These are phyloP conservation scores for Cercospora beticola DNA, from an alignment of 2,329 filamentous ascomycete genomes.

Conservation along the genomic window DNA sequence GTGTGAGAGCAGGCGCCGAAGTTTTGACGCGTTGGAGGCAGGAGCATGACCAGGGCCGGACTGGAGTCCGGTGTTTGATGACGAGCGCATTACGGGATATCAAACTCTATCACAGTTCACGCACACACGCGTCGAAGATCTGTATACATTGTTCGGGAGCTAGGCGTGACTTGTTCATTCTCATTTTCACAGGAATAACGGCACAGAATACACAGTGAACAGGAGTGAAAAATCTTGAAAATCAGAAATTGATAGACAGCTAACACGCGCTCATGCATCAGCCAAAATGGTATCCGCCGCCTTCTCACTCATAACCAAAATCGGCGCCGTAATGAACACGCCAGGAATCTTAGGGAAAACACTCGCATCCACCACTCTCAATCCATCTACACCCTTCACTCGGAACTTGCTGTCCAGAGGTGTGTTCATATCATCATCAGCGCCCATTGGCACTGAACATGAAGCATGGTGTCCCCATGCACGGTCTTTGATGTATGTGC, in stretches of 20 bases:
- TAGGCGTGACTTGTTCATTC: no score
- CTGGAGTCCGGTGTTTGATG: background rate
- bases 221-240: background rate
- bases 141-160: no score
- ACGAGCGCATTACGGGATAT: conserved; percentile 6
- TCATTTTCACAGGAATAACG: no score
- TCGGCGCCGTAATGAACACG: conserved; percentile 52
- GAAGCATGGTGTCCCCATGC: conserved; percentile 59
- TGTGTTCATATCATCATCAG: conserved; percentile 25
- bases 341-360: conserved; percentile 56
- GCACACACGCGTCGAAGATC: background rate
- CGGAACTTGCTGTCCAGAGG: conserved; percentile 21
- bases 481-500: conserved; percentile 46
- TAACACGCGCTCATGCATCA: background rate
- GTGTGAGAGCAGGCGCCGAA: background rate
- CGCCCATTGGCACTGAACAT: conserved; percentile 56
- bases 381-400: conserved; percentile 16
- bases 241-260: background rate
- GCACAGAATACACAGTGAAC: no score
- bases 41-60: background rate
- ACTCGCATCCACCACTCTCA: conserved; percentile 31
- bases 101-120: background rate
- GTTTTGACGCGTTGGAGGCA: conserved; percentile 7
- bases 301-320: conserved; percentile 61
- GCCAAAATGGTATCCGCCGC: conserved; percentile 57